Conservation (phyloP, 2,329 filamentous ascomycete genomes). For the Hypoxylon rubiginosum region DNA sequence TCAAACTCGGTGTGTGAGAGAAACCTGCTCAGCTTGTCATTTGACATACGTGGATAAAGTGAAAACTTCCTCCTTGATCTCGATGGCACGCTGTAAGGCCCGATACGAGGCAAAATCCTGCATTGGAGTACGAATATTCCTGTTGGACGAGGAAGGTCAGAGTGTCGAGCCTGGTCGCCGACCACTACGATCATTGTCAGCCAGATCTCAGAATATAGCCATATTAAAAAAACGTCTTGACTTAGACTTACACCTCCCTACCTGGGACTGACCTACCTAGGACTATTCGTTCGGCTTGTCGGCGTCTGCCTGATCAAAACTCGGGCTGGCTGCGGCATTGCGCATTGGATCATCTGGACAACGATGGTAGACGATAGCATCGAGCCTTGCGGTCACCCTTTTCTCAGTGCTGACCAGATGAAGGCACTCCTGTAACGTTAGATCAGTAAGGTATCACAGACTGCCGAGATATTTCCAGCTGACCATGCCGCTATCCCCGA, state of each 20-base stretch:
- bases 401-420: background rate
- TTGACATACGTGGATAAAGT: background rate
- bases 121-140: background rate
- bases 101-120: background rate
- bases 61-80: background rate
- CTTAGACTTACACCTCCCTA: conserved; percentile 12
- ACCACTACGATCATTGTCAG: background rate
- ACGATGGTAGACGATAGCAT: background rate
- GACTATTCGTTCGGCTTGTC: conserved; percentile 22
- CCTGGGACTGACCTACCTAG: conserved; percentile 13
- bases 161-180: conserved; percentile 13
- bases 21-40: conserved; percentile 10
- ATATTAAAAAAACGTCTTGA: conserved; percentile 6
- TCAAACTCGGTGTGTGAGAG: conserved; percentile 1
- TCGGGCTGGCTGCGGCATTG: conserved; percentile 29
- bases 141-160: background rate
- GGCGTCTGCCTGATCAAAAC: conserved; percentile 18
- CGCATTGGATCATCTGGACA: conserved; percentile 4
- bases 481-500: conserved; percentile 24
- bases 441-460: conserved; percentile 10
- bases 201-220: conserved; percentile 1
- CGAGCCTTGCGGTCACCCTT: conserved; percentile 2
- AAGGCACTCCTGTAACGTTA: conserved; percentile 18
- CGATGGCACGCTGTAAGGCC: conserved; percentile 12
- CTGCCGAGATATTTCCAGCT: conserved; percentile 33